These are phyloP conservation scores for Caryopteris hybrid DNA, from an alignment of 305 asterid genomes.

Conservation along the genomic window DNA sequence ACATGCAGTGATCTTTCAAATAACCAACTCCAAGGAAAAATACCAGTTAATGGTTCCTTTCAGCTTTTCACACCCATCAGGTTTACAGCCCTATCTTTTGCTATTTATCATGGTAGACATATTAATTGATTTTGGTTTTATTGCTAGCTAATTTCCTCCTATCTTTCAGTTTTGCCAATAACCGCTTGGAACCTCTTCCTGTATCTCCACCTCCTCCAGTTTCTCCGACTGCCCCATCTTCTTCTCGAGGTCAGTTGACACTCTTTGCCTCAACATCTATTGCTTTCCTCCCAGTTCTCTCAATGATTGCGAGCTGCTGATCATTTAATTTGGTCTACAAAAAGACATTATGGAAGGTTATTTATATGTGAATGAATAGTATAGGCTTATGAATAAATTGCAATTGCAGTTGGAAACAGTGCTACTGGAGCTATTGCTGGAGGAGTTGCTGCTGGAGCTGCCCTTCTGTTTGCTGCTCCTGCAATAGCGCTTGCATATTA, in stretches of 20 bases:
- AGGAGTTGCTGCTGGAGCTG: slow-evolving; percentile 73
- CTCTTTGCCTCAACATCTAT: not conserved
- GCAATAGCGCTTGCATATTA: slow-evolving; percentile 60
- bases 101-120: slow-evolving; percentile 1
- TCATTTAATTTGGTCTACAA: slow-evolving; percentile 1
- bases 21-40: slow-evolving; percentile 55
- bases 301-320: not conserved
- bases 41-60: slow-evolving; percentile 88
- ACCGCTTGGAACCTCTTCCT: slow-evolving; percentile 51
- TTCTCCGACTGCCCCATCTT: slow-evolving; percentile 44
- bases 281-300: not conserved
- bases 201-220: slow-evolving; percentile 82
- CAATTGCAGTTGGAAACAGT: slow-evolving; percentile 48
- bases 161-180: slow-evolving; percentile 62
- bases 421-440: slow-evolving; percentile 76
- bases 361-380: slow-evolving; percentile 5
- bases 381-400: slow-evolving; percentile 14
- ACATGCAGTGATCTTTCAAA: slow-evolving; percentile 84
- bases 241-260: slow-evolving; percentile 51
- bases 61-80: slow-evolving; percentile 90
- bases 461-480: slow-evolving; percentile 66
- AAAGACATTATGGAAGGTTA: not conserved
- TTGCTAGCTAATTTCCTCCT: slow-evolving; percentile 22
- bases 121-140: slow-evolving; percentile 17
- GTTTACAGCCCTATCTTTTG: slow-evolving; percentile 38